Percentiles rank a stretch among this genome's conserved stretches.
phyloP scores from a whole-genome alignment of 768 basidiomycete genomes.

The Amanita inopinata region DNA sequence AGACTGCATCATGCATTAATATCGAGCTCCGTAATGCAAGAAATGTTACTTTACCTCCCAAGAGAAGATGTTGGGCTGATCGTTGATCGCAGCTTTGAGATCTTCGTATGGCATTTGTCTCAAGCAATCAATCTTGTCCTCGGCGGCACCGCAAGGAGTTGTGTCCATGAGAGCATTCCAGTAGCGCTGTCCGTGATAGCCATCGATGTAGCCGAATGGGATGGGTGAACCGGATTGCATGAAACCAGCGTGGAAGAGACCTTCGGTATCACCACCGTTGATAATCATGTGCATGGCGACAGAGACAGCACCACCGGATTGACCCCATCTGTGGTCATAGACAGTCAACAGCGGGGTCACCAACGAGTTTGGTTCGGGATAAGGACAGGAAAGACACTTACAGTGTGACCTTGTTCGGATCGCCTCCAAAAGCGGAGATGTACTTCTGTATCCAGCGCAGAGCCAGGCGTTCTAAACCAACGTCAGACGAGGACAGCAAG shows the following conservation, averaged over 20 bases:
- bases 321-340: slow-evolving; percentile 26
- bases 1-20: slow-evolving; percentile 19
- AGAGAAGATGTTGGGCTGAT: slow-evolving; percentile 30
- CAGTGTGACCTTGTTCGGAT: slow-evolving; percentile 35
- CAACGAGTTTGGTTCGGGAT: slow-evolving; percentile 4
- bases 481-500: not conserved
- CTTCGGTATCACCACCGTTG: slow-evolving; percentile 21
- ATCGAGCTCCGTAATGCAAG: not conserved
- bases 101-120: slow-evolving; percentile 26
- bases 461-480: slow-evolving; percentile 30
- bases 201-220: slow-evolving; percentile 13
- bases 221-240: slow-evolving; percentile 24
- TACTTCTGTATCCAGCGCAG: slow-evolving; percentile 46
- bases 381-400: slow-evolving; percentile 17
- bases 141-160: slow-evolving; percentile 28
- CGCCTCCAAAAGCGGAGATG: slow-evolving; percentile 44
- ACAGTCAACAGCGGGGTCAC: not conserved
- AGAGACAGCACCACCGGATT: slow-evolving; percentile 37
- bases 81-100: slow-evolving; percentile 34
- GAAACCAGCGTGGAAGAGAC: slow-evolving; percentile 27
- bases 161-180: slow-evolving; percentile 34
- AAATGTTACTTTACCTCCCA: slow-evolving; percentile 27
- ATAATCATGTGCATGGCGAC: slow-evolving; percentile 28
- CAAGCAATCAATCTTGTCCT: slow-evolving; percentile 36
- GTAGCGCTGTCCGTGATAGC: slow-evolving; percentile 16